Percentiles rank a stretch among this genome's conserved stretches.
Evolutionary conservation across 2,329 filamentous ascomycete species (phyloP).

Genomic region (Lecanicillium sp.): DNA sequence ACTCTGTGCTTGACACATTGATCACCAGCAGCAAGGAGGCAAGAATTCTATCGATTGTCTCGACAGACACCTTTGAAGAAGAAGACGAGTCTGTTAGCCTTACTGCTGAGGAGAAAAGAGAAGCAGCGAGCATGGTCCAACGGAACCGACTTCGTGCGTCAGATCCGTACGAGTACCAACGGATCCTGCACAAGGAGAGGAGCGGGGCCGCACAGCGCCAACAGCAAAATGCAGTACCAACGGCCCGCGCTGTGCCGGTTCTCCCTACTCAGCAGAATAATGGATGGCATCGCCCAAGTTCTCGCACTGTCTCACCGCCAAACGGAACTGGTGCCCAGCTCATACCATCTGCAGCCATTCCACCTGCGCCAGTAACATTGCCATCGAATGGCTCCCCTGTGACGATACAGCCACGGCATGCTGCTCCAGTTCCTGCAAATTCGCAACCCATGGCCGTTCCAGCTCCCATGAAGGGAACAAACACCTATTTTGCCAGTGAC

Average conservation of each 20-base stretch:
- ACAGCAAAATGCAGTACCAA: too few species aligned
- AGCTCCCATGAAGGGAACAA: slow-evolving; percentile 24
- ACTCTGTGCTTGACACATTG: slow-evolving; percentile 49
- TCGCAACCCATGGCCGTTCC: too few species aligned
- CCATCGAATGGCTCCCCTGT: too few species aligned
- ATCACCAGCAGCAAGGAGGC: slow-evolving; percentile 26
- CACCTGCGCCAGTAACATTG: too few species aligned
- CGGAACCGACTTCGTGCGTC: slow-evolving; percentile 23
- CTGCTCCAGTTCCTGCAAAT: too few species aligned
- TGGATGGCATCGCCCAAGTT: too few species aligned
- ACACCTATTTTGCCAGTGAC: slow-evolving; percentile 27
- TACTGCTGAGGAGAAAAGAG: slow-evolving; percentile 51
- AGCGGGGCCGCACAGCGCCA: background rate
- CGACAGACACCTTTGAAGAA: slow-evolving; percentile 66
- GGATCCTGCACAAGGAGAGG: slow-evolving; percentile 9
- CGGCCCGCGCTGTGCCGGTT: too few species aligned
- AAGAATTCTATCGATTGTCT: slow-evolving; percentile 49
- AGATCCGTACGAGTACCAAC: slow-evolving; percentile 24
- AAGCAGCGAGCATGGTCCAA: slow-evolving; percentile 38
- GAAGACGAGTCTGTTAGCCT: slow-evolving; percentile 52
- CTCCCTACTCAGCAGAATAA: too few species aligned
- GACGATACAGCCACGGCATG: too few species aligned
- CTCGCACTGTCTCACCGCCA: too few species aligned
- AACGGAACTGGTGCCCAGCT: too few species aligned
- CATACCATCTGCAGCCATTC: too few species aligned